Base-by-base conservation (phyloP, 2,329 filamentous ascomycete species). In the Epichloe typhina region DNA sequence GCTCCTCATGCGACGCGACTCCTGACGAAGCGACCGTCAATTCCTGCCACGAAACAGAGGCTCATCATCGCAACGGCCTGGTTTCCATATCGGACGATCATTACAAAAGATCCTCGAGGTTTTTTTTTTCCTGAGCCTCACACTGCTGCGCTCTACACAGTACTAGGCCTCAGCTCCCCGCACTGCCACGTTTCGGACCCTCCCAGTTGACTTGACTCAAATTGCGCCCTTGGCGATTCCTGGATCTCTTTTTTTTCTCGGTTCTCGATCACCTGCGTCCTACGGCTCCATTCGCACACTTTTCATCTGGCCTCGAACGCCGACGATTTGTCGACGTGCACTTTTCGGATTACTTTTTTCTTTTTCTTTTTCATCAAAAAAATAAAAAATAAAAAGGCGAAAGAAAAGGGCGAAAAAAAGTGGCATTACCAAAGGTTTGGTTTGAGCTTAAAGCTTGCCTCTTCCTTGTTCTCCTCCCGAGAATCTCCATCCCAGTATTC, bases 391-490 rank as follows among this genome's bases (percentile, higher is more conserved):
- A 3, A 6, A 31, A n/a, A 5, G 17, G 17, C 17, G 17, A 19
- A 23, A 46, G 0, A 15, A n/a, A 3, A n/a, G 8, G 12, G 26
- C 5, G 21, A 21, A 5, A 3, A 43, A 23, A 40, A 44, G 46
- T 47, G n/a, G 37, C 44, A 31, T 31, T 17, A 17, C 38, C 47
- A 42, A 56, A 57, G 55, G 55, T 56, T 57, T 57, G 66, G 65
- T 68, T 68, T 63, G 63, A 67, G 63, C 62, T 63, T 59, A 62
- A 61, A 59, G 66, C 63, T 61, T 63, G 64, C 59, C 62, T 66
- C 63, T 64, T 63, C 60, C 61, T 62, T 65, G 31, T 59, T 63
- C 61, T 67, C 62, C 61, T 62, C 63, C 59, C 60, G 60, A 64
- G 61, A 66, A 50, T 35, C 23, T 42, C 57, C 58, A 60, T 62